Conservation (phyloP, 2,329 filamentous ascomycete species). For the Cladosporium sp. region DNA sequence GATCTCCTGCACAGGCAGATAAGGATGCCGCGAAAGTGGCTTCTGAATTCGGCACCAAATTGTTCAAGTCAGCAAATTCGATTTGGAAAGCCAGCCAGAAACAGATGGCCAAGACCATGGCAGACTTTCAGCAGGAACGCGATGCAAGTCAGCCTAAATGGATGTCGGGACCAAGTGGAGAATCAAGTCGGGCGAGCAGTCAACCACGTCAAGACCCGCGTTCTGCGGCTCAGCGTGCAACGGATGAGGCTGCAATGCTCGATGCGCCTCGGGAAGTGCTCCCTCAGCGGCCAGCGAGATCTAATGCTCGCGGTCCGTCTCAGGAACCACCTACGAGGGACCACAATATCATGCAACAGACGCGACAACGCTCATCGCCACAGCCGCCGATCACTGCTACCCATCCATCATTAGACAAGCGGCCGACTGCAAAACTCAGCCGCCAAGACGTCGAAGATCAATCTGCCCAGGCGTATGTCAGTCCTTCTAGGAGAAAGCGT, state of each 20-base stretch:
- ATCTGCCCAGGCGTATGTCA: constrained; percentile 78
- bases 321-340: constrained; percentile 17
- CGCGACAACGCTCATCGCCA: constrained; percentile 35
- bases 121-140: constrained; percentile 73
- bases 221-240: constrained; percentile 29
- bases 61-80: constrained; percentile 92
- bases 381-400: constrained; percentile 38
- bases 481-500: constrained; percentile 76
- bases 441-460: constrained; percentile 75
- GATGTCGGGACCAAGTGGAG: constrained; percentile 68
- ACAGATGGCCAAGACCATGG: constrained; percentile 84
- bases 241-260: constrained; percentile 68
- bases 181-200: constrained; percentile 23
- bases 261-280: constrained; percentile 58
- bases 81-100: constrained; percentile 95
- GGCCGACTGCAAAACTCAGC: constrained; percentile 56
- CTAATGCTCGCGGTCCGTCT: constrained; percentile 21
- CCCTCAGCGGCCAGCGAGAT: constrained; percentile 40
- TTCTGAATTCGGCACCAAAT: constrained; percentile 72
- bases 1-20: constrained; percentile 54
- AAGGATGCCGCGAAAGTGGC: constrained; percentile 77
- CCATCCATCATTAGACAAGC: constrained; percentile 31
- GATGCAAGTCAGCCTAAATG: constrained; percentile 85
- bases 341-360: constrained; percentile 29
- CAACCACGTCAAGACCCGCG: constrained; percentile 26